Base-by-base conservation (phyloP, 257 asterid species). In the Nemophila menziesii region DNA sequence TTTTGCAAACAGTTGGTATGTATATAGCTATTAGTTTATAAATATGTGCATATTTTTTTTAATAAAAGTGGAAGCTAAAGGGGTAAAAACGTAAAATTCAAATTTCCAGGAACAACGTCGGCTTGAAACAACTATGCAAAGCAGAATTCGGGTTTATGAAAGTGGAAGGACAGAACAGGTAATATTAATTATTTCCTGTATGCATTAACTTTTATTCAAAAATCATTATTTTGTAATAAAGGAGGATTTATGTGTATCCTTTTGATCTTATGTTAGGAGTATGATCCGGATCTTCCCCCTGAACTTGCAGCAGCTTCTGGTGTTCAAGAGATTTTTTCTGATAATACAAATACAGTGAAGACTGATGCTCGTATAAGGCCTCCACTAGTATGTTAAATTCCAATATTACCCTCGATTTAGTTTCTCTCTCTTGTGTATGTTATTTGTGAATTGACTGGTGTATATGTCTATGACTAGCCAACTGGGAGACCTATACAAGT, bases 221-320 rank as follows among this genome's bases (percentile, higher is more conserved):
- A 40, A 10, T 40, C 13, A 2, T 37, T 12, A 12, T 13, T 16
- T 17, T 20, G 17, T 40, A 16, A 4, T 11, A 40, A 19, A 4
- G 19, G 12, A 13, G 36, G 42, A 12, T 12, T 15, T 12, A 5
- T 34, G 20, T 55, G 46, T 50, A 8, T 27, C 33, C 52, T 50
- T 48, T 61, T 50, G 34, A 9, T 33, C 21, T 14, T 23, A 29
- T 66, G 36, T 59, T 56, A 90, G 96, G 96, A 79, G 56, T 85
- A 74, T 64, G 96, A 90, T 70, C 96, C 94, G 12, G 98, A 90
- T 66, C 93, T 90, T 57, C 98, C 98, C 16, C 98, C 96, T 16
- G 98, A 90, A 78, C 96, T 90, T 26, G 98, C 96, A 23, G 96
- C 94, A 33, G 96, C 87, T 39, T 86, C 82, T 45, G 93, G 82